Base-by-base conservation (phyloP, 495 filamentous ascomycete species). In the Neurospora sp. region DNA sequence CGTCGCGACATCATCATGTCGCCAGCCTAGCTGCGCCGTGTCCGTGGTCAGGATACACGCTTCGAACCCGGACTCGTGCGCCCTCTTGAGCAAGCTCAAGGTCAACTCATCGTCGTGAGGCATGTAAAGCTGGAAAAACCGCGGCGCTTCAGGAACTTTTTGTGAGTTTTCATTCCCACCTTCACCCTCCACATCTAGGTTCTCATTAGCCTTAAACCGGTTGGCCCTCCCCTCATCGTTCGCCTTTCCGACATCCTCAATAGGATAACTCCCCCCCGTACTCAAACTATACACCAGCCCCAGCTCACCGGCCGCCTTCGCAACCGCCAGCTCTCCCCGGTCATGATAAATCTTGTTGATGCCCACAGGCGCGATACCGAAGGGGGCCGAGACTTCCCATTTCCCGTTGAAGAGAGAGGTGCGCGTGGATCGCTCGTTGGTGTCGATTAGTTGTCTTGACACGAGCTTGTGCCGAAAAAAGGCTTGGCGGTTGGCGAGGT, bases 111-210 rank as follows among this genome's bases (percentile, higher is more conserved):
- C 83, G 77, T 89, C 85, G 19, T 80, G 75, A 2, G 89, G 89
- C 88, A 90, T 91, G 79, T 93, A 94, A 9, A 94, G 84, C 78
- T 94, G 91, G 77, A 87, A 93, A 85, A 88, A 83, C 72, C 85
- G 75, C n/a, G 72, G 45, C 1, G 69, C 72, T 80, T 62, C 24
- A 1, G 54, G 54, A 3, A 62, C 54, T 4, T 62, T 62, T 10
- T 48, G 7, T 5, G 39, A 40, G 15, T 40, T 40, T 24, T 48
- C n/a, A 11, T 48, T 11, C 43, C 43, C n/a, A 11, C 6, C 43
- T 2, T 43, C 40, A 0, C 19, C 40, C 13, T 6, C 39, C 39
- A 42, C 40, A 21, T 21, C 43, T 2, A 54, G 4, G 5, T 54
- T 24, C 6, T 31, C 3, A 2, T 28, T 31, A 0, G 5, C 48